Evolutionary conservation across 345 rosid species (phyloP).

Genomic region (Citrus reticulata): DNA sequence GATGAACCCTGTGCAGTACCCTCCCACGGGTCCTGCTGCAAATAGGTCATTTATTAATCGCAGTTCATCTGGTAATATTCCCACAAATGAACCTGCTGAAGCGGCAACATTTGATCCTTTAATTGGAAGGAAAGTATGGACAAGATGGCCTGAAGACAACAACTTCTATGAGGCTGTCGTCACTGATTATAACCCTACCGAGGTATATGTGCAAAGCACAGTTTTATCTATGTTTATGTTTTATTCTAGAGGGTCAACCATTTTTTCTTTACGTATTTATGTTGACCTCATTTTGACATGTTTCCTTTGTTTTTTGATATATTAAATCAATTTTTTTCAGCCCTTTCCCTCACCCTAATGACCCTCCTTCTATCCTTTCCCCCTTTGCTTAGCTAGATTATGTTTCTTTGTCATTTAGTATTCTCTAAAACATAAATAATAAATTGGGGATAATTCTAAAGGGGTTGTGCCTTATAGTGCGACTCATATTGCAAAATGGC

Average conservation of each 20-base stretch:
- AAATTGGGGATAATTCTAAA: neutral
- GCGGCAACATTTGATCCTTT: slow-evolving; percentile 35
- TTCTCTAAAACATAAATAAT: neutral
- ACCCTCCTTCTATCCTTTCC: neutral
- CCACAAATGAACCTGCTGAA: slow-evolving; percentile 57
- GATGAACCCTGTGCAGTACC: slow-evolving; percentile 50
- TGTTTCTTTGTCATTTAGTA: neutral
- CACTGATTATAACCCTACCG: slow-evolving; percentile 68
- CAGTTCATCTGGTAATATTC: slow-evolving; percentile 38
- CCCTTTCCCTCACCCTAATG: neutral
- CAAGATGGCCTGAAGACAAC: slow-evolving; percentile 97
- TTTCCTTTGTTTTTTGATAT: neutral
- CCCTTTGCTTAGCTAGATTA: neutral
- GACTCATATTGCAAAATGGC: neutral
- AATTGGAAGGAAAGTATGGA: slow-evolving; percentile 93
- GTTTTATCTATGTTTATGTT: neutral
- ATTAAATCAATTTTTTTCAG: neutral
- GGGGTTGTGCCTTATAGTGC: neutral
- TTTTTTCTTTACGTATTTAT: neutral
- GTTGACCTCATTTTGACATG: neutral
- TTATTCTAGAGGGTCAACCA: neutral
- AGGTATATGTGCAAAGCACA: slow-evolving; percentile 46
- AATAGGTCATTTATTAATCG: slow-evolving; percentile 51
- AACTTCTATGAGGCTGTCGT: slow-evolving; percentile 88
- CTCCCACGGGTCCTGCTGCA: slow-evolving; percentile 50